Evolutionary conservation across 352 stramenopile genomes (phyloP).

Genomic region (Hyaloperonospora brassicae): DNA sequence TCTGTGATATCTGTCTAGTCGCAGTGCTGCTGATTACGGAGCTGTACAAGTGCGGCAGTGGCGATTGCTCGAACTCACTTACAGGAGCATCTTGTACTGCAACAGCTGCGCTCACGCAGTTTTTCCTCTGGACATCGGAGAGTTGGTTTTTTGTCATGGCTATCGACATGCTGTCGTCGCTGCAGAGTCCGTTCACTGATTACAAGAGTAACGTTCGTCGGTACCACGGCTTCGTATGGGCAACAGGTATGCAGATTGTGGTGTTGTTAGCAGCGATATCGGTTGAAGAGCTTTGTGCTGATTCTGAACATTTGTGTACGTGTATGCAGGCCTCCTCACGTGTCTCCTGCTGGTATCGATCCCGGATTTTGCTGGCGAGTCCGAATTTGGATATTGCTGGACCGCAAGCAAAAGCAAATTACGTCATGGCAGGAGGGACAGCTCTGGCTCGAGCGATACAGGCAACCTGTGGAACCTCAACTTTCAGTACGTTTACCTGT

Average conservation of each 20-base stretch:
- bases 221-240: slow-evolving; percentile 81
- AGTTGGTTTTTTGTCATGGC: slow-evolving; percentile 88
- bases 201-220: slow-evolving; percentile 80
- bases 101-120: slow-evolving; percentile 72
- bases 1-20: slow-evolving; percentile 79
- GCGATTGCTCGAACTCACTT: slow-evolving; percentile 31
- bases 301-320: slow-evolving; percentile 2
- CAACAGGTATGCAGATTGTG: slow-evolving; percentile 48
- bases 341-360: slow-evolving; percentile 67
- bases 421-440: slow-evolving; percentile 13
- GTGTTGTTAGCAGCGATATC: no score
- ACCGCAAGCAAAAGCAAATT: slow-evolving; percentile 64
- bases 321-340: slow-evolving; percentile 45
- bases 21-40: slow-evolving; percentile 67
- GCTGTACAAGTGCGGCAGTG: slow-evolving; percentile 69
- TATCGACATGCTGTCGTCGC: slow-evolving; percentile 78
- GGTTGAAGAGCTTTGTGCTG: no score
- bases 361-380: slow-evolving; percentile 56
- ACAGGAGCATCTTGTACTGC: slow-evolving; percentile 41
- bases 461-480: slow-evolving; percentile 80
- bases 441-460: slow-evolving; percentile 19
- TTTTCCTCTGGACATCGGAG: slow-evolving; percentile 83
- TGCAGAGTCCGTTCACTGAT: slow-evolving; percentile 84
- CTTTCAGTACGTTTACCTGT: slow-evolving; percentile 46
- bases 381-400: slow-evolving; percentile 83